Percentiles rank a stretch among this genome's conserved stretches.
These are phyloP conservation scores for Gossypium stocksii DNA, from an alignment of 345 rosid genomes.

Conservation along the genomic window DNA sequence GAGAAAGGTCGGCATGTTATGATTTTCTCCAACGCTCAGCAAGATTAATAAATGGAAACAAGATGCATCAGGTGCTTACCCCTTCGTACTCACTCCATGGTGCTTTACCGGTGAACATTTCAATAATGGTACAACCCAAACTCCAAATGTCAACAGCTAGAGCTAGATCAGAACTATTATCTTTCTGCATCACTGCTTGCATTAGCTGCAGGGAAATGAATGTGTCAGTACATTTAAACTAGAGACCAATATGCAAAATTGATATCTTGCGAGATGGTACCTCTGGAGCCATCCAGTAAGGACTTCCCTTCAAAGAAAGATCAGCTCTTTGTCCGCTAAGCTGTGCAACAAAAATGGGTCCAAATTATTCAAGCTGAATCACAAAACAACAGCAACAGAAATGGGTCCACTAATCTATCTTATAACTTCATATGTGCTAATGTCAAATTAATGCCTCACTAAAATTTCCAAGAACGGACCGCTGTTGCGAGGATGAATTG, in stretches of 20 bases:
- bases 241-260: not conserved
- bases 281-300: conserved; percentile 99
- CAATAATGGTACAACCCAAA: conserved; percentile 91
- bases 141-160: conserved; percentile 98
- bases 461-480: too few species aligned
- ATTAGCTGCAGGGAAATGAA: conserved; percentile 58
- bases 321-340: conserved; percentile 85
- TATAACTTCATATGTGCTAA: too few species aligned
- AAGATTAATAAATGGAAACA: not conserved
- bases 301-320: conserved; percentile 93
- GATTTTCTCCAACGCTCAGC: not conserved
- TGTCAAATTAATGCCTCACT: too few species aligned
- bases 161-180: conserved; percentile 69
- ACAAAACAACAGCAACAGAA: not conserved
- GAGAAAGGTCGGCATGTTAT: not conserved
- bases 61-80: conserved; percentile 44
- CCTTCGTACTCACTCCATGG: conserved; percentile 98
- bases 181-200: conserved; percentile 87
- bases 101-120: conserved; percentile 95
- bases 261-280: conserved; percentile 31
- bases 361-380: conserved; percentile 14
- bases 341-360: conserved; percentile 35
- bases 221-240: conserved; percentile 24
- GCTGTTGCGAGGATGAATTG: too few species aligned
- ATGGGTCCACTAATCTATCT: too few species aligned